Evolutionary conservation across 352 stramenopile genomes (phyloP).

Genomic region (Phytophthora hibernalis): DNA sequence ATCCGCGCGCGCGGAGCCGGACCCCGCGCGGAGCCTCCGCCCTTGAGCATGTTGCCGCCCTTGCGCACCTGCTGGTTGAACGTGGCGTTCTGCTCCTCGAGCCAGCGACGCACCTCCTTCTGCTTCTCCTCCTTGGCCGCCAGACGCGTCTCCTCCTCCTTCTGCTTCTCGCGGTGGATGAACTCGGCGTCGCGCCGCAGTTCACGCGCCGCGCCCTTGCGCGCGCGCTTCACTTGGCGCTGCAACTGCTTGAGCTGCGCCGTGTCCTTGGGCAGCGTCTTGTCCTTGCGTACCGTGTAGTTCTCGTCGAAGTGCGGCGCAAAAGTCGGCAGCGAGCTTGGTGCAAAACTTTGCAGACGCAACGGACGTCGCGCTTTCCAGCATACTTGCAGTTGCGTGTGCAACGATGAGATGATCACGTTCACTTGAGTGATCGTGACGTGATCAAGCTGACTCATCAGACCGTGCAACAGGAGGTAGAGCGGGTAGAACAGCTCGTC

Average conservation of each 20-base stretch:
- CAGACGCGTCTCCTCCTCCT: conserved; percentile 83
- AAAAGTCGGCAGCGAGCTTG: conserved; percentile 78
- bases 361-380: conserved; percentile 64
- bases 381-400: conserved; percentile 53
- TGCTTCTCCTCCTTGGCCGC: conserved; percentile 91
- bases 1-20: conserved; percentile 66
- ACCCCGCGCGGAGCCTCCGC: conserved; percentile 81
- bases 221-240: conserved; percentile 96
- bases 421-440: conserved; percentile 39
- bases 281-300: conserved; percentile 94
- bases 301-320: conserved; percentile 92
- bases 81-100: conserved; percentile 96
- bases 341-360: conserved; percentile 79
- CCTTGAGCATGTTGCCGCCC: conserved; percentile 95
- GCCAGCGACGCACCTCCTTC: conserved; percentile 95
- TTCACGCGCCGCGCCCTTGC: conserved; percentile 96
- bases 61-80: conserved; percentile 98
- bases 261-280: conserved; percentile 80
- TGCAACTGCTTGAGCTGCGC: conserved; percentile 92
- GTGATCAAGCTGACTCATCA: conserved; percentile 52
- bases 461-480: conserved; percentile 71
- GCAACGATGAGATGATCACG: conserved; percentile 52
- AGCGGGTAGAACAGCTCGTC: conserved; percentile 79
- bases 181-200: conserved; percentile 95
- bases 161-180: conserved; percentile 92